phyloP scores from a whole-genome alignment of 2,329 filamentous ascomycete species.

The Epichloe festucae region DNA sequence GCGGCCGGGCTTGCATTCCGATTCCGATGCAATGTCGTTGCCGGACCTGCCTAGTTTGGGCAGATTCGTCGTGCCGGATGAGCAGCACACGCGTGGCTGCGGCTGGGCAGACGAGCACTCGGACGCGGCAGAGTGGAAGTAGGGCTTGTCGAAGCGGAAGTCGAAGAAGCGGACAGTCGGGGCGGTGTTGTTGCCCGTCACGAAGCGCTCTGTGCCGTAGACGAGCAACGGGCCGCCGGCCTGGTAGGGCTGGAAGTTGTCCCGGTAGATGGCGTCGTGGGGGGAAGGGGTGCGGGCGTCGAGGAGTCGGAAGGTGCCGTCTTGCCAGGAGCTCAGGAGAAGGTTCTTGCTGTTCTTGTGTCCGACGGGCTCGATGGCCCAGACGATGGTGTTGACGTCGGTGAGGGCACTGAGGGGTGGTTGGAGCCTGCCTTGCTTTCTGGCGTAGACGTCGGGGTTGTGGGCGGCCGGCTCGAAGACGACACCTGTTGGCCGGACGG shows the following conservation, averaged over 20 bases:
- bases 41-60: neutral
- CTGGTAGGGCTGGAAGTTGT: conserved; percentile 36
- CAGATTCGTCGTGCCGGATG: neutral
- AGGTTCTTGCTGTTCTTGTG: conserved; percentile 24
- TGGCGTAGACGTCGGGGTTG: conserved; percentile 7
- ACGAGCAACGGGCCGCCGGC: conserved; percentile 34
- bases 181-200: conserved; percentile 32
- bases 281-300: conserved; percentile 36
- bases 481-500: conserved; percentile 32
- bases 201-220: conserved; percentile 37
- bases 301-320: conserved; percentile 37
- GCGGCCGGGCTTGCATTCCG: conserved; percentile 21
- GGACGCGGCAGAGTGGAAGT: conserved; percentile 34
- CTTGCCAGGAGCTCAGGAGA: conserved; percentile 39
- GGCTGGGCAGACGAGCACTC: conserved; percentile 24
- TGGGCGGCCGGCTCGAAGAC: conserved; percentile 23
- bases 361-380: conserved; percentile 33
- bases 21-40: neutral
- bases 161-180: conserved; percentile 38
- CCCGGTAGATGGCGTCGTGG: conserved; percentile 36
- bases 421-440: no score
- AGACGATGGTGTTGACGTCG: conserved; percentile 25
- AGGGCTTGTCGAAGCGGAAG: conserved; percentile 35
- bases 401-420: conserved; percentile 1
- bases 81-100: neutral